Evolutionary conservation across 768 basidiomycete genomes (phyloP), one percentile per base, ranked within the genome.

Genomic region (Sarcodon aspratus): DNA sequence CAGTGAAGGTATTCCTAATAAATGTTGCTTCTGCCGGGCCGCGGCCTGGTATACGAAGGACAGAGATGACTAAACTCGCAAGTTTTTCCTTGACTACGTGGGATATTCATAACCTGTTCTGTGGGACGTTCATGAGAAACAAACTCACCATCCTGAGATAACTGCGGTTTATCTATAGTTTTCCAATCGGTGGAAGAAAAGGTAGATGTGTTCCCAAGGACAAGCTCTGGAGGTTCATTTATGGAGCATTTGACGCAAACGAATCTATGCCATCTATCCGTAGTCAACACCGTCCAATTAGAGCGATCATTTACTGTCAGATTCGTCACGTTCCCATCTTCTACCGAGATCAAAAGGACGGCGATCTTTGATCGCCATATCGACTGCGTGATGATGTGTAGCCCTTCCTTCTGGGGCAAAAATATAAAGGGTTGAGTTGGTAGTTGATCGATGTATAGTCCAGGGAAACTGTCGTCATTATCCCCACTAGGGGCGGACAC

Each of bases 391-490:
- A 76, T 60, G 13, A 82, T 48, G 18, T 61, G 58, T 1, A 62
- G 48, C 9, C 31, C 57, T 3, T 38, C 47, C 11, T 46, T 35
- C 7, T 59, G 45, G 6, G 50, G 45, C 13, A 77, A 51, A 54
- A 74, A 74, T 0, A 27, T 5, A 5, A 27, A 27, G 21, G 77
- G 71, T 1, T 57, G 60, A 1, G 64, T 36, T 0, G 71, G 61
- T 13, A 85, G 62, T 52, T 70, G 69, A 13, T 74, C 66, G 6
- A 75, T 68, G 53, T 78, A 86, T 1, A 87, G 62, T 0, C 85
- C 84, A 0, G 83, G 84, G 60, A 85, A 86, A 0, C 64, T 69
- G 34, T 58, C 57, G 3, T 52, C 35, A 3, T 56, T 54, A 0
- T 27, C 21, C 21, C 21, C 21, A 5, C 21, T 27, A 27, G 72